Percentiles rank a stretch among this genome's conserved stretches.
Conservation (phyloP, 495 filamentous ascomycete species). For the Filosporella fistucella region DNA sequence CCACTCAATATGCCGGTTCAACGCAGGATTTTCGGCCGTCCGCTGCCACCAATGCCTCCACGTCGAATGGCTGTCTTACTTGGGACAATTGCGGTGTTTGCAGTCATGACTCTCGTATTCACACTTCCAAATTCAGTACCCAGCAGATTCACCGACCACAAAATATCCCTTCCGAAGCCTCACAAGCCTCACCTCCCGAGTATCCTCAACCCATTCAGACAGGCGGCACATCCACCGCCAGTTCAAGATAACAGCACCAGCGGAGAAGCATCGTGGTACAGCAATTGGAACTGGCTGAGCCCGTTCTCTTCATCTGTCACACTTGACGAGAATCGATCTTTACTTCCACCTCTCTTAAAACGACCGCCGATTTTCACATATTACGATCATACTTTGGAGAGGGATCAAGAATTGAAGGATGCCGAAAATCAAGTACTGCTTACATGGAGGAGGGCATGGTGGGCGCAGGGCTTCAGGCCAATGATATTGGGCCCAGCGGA, state of each 20-base stretch:
- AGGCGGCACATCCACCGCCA: slow-evolving; percentile 69
- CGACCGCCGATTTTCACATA: slow-evolving; percentile 89
- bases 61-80: slow-evolving; percentile 42
- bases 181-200: slow-evolving; percentile 28
- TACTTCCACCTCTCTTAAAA: slow-evolving; percentile 72
- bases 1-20: slow-evolving; percentile 44
- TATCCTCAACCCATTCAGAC: slow-evolving; percentile 55
- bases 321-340: slow-evolving; percentile 78
- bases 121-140: slow-evolving; percentile 24
- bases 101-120: slow-evolving; percentile 37
- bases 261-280: slow-evolving; percentile 79
- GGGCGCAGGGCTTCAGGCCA: slow-evolving; percentile 86
- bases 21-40: slow-evolving; percentile 38
- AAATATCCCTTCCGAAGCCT: slow-evolving; percentile 24
- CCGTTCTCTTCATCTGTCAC: slow-evolving; percentile 86
- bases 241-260: slow-evolving; percentile 71
- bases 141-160: slow-evolving; percentile 37
- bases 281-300: slow-evolving; percentile 80
- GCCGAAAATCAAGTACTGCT: slow-evolving; percentile 77
- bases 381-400: slow-evolving; percentile 67
- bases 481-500: slow-evolving; percentile 76
- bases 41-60: slow-evolving; percentile 36
- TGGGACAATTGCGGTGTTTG: slow-evolving; percentile 38
- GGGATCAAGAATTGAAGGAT: slow-evolving; percentile 53
- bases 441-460: slow-evolving; percentile 90